Base-by-base conservation (phyloP, 345 rosid genomes). In the Nephelium lappaceum region DNA sequence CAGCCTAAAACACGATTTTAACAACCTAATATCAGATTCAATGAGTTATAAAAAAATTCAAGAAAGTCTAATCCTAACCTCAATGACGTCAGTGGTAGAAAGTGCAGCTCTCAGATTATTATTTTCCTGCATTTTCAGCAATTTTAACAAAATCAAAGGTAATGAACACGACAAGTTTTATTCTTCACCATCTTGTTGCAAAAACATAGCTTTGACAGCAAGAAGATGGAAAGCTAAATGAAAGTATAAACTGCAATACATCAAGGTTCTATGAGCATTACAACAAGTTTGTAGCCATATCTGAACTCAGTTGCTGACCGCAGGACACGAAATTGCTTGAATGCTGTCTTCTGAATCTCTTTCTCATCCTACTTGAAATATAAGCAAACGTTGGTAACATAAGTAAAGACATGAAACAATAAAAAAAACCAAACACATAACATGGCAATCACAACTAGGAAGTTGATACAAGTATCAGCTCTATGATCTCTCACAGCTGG, bases 231-330 rank as follows among this genome's bases (percentile, higher is more conserved):
- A 80, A 76, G 23, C 72, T 23, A 74, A 9, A 27, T 25, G 5
- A 58, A n/a, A 67, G 66, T n/a, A 12, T 25, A 18, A 53, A 45
- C 51, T 45, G 4, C 4, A 45, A 45, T 2, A 45, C 51, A 45
- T 11, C 8, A 38, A 57, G 66, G 78, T 42, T 80, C 78, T 15
- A 21, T 55, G 72, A 74, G 77, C 83, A 83, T 90, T 93, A 93
- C 98, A 79, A 95, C 95, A 78, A 93, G 93, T 86, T 93, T 95
- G 93, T 95, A 93, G 82, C 99, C 99, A 78, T 91, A 93, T 93
- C 93, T 89, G 88, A 95, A 95, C 69, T 93, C 94, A 2, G 91
- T 85, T 24, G 98, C 90, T 1, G 89, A 69, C 51, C 87, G 91
- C 81, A 95, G 80, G 15, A 85, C 88, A 53, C 96, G 97, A 80